Conservation (phyloP, 1,284 basidiomycete genomes). For the Puccinia coronata region DNA sequence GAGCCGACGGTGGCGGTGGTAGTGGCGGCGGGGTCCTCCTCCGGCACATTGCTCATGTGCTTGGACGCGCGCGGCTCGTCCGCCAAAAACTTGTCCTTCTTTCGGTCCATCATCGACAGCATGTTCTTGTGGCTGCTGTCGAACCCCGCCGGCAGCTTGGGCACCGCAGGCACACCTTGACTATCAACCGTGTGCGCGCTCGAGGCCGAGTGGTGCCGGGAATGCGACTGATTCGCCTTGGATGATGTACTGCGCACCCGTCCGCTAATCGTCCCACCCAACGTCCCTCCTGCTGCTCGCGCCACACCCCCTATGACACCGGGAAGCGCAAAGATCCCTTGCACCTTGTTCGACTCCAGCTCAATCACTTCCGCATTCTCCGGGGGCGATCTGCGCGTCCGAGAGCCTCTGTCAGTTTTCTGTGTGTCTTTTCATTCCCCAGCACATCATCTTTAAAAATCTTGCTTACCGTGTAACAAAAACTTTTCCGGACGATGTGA, state of each 20-base stretch:
- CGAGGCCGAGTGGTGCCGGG: constrained; percentile 3
- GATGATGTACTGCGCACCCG: background rate
- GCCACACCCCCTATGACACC: constrained; percentile 37
- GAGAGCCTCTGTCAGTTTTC: background rate
- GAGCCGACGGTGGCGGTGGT: background rate
- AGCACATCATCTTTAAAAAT: background rate
- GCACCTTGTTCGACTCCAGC: constrained; percentile 12
- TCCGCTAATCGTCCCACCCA: constrained; percentile 21
- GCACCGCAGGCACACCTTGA: background rate
- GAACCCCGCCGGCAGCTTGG: constrained; percentile 2
- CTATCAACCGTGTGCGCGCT: background rate
- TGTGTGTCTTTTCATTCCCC: background rate
- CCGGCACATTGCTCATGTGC: background rate
- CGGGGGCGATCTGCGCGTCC: constrained; percentile 33
- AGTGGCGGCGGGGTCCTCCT: background rate
- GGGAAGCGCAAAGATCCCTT: constrained; percentile 44
- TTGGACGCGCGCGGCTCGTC: background rate
- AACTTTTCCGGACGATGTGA: constrained; percentile 28
- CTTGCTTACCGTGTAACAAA: constrained; percentile 36
- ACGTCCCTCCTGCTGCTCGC: constrained; percentile 8
- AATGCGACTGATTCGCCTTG: background rate
- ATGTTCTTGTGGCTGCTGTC: background rate
- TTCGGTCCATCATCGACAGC: background rate
- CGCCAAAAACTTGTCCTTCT: background rate
- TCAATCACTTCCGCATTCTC: constrained; percentile 47